A percentile compares a stretch with the other conserved stretches of the same genome.
These are phyloP conservation scores for Penicillium sp. DNA, from an alignment of 2,329 filamentous ascomycete genomes.

Conservation along the genomic window DNA sequence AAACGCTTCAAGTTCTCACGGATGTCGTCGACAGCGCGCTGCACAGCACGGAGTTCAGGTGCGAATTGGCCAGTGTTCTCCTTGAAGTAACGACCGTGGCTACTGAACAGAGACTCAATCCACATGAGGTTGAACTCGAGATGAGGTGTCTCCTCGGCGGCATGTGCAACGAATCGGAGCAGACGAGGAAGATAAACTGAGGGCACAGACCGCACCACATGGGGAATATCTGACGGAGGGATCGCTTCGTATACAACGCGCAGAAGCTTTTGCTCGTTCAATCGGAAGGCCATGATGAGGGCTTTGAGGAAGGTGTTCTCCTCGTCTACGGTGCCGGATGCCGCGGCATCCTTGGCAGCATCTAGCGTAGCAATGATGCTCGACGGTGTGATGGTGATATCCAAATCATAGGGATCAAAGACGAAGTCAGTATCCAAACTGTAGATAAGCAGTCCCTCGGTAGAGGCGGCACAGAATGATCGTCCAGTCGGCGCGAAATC, in stretches of 20 bases:
- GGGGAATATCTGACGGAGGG: conserved; percentile 70
- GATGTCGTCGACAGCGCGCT: conserved; percentile 77
- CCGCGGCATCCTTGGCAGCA: conserved; percentile 37
- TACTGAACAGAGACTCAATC: conserved; percentile 79
- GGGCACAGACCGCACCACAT: conserved; percentile 78
- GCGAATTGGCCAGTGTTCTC: conserved; percentile 78
- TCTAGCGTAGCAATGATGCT: conserved; percentile 75
- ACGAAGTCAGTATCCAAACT: conserved; percentile 79
- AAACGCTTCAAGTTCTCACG: conserved; percentile 78
- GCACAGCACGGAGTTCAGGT: conserved; percentile 79
- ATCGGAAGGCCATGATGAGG: conserved; percentile 92
- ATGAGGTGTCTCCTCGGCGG: conserved; percentile 87
- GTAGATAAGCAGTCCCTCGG: conserved; percentile 91
- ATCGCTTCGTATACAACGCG: conserved; percentile 83
- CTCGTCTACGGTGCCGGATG: conserved; percentile 59
- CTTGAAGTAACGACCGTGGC: conserved; percentile 82
- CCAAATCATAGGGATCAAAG: conserved; percentile 95
- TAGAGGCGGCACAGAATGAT: conserved; percentile 91
- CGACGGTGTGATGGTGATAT: conserved; percentile 88
- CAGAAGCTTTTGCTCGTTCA: conserved; percentile 82
- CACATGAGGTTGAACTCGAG: conserved; percentile 93
- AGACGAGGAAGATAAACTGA: conserved; percentile 82
- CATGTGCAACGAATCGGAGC: conserved; percentile 81
- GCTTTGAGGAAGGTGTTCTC: conserved; percentile 81
- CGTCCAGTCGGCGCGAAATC: conserved; percentile 87